A percentile compares a stretch with the other conserved stretches of the same genome.
These are phyloP conservation scores for Anastatica hierochuntica DNA, from an alignment of 345 rosid genomes.

Conservation along the genomic window DNA sequence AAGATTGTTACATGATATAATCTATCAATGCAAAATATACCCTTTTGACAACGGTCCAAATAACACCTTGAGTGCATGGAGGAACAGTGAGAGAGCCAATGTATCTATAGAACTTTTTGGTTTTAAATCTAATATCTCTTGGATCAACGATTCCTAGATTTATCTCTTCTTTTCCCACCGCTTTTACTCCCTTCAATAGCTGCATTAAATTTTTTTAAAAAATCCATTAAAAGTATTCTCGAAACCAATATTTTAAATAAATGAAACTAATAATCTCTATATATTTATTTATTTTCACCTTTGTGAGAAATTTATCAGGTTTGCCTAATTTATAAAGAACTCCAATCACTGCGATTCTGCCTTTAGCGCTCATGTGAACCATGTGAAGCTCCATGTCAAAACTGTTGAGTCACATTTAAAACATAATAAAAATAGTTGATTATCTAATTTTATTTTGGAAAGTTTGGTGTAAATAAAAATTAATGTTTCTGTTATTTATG, in stretches of 20 bases:
- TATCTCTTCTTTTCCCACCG: slow-evolving; percentile 19
- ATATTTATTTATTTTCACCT: slow-evolving; percentile 31
- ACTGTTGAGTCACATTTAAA: slow-evolving; percentile 24
- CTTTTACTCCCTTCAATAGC: slow-evolving; percentile 34
- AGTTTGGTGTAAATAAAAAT: too few species aligned
- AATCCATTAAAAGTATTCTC: too few species aligned
- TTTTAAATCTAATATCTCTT: slow-evolving; percentile 33
- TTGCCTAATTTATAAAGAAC: slow-evolving; percentile 47
- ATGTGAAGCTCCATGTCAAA: slow-evolving; percentile 52
- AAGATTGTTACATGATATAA: background rate
- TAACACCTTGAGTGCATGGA: slow-evolving; percentile 66
- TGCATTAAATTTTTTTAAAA: slow-evolving; percentile 12
- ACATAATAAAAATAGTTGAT: too few species aligned
- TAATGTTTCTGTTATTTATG: too few species aligned
- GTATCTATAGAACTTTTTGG: slow-evolving; percentile 52
- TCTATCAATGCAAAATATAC: slow-evolving; percentile 9
- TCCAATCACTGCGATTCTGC: slow-evolving; percentile 38
- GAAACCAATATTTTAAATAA: too few species aligned
- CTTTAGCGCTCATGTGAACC: slow-evolving; percentile 35
- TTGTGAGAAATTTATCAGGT: slow-evolving; percentile 42
- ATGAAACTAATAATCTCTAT: too few species aligned
- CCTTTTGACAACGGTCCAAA: slow-evolving; percentile 54
- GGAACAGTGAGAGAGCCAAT: slow-evolving; percentile 59
- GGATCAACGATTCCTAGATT: slow-evolving; percentile 44
- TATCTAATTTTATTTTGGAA: too few species aligned